These are phyloP conservation scores for Nicotiana rustica DNA, from an alignment of 305 asterid species.

Conservation along the genomic window DNA sequence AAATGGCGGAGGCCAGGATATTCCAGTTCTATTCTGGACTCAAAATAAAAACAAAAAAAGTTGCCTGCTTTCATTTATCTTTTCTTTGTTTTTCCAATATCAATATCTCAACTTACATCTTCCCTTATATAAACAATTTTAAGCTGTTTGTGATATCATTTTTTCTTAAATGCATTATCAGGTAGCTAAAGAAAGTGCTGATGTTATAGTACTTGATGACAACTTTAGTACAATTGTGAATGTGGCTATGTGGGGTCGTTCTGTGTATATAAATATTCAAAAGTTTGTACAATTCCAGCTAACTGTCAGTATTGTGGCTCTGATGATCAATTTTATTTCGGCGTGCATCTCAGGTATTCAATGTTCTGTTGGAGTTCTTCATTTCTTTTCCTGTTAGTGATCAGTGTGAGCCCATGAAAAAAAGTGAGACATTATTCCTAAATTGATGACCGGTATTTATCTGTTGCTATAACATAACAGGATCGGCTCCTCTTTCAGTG, in stretches of 20 bases:
- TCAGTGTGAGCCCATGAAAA: background rate
- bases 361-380: slow-evolving; percentile 7
- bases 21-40: background rate
- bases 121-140: background rate
- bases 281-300: slow-evolving; percentile 96
- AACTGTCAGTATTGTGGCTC: slow-evolving; percentile 92
- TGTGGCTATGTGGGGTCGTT: slow-evolving; percentile 96
- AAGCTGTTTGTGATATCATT: background rate
- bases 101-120: background rate
- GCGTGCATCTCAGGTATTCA: slow-evolving; percentile 81
- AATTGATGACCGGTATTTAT: background rate
- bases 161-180: slow-evolving; percentile 35
- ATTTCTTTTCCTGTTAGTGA: background rate
- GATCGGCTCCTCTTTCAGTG: slow-evolving; percentile 93
- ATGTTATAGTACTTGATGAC: slow-evolving; percentile 91
- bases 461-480: slow-evolving; percentile 47
- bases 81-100: slow-evolving; percentile 3
- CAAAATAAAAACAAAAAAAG: background rate
- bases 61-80: background rate
- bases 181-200: slow-evolving; percentile 99
- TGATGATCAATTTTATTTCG: slow-evolving; percentile 82
- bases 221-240: slow-evolving; percentile 89
- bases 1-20: background rate
- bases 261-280: slow-evolving; percentile 94
- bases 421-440: background rate